Base-by-base conservation (phyloP, 495 filamentous ascomycete genomes). In the Annulohypoxylon maeteangense region DNA sequence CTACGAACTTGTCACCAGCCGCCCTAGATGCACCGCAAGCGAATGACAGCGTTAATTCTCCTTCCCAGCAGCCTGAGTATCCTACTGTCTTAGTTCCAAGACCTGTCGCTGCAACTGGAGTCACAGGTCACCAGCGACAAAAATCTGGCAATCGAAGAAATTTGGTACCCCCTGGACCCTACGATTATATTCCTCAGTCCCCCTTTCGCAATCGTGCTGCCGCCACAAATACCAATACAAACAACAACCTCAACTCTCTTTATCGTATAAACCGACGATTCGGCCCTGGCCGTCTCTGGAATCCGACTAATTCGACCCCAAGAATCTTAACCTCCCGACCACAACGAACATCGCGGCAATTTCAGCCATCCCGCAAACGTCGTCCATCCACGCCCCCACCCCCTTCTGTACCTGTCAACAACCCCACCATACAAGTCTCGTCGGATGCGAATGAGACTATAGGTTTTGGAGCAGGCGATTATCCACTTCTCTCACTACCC, bases 401-500 rank as follows among this genome's bases (percentile, higher is more conserved):
- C 55, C 84, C 81, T 10, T 70, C 81, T 7, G 76, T 85, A 23
- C 87, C 84, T 51, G 81, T 85, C 44, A 76, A 79, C 20, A 82
- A 80, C 32, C 80, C 83, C 58, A 58, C 77, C 7, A 78, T 82
- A 65, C 63, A 78, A 67, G 58, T 78, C 20, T 77, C 78, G 42
- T 71, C 71, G 29, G 68, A 73, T 34, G 62, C 78, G 11, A 64
- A 67, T 38, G 71, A 83, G 55, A 70, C 77, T 29, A 75, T 69
- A 57, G 78, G 74, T 29, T 76, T 75, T 67, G 78, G 78, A 12
- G 81, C 88, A 79, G 89, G 88, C 81, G 89, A 89, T 48, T 89
- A 87, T 71, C 91, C 91, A 14, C 87, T 93, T 16, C 84, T 93
- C 56, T 87, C 88, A 11, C 84, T 92, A 32, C 87, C 90, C 50